Conservation (phyloP, 2,329 filamentous ascomycete genomes). For the Pyrenochaeta sp. region DNA sequence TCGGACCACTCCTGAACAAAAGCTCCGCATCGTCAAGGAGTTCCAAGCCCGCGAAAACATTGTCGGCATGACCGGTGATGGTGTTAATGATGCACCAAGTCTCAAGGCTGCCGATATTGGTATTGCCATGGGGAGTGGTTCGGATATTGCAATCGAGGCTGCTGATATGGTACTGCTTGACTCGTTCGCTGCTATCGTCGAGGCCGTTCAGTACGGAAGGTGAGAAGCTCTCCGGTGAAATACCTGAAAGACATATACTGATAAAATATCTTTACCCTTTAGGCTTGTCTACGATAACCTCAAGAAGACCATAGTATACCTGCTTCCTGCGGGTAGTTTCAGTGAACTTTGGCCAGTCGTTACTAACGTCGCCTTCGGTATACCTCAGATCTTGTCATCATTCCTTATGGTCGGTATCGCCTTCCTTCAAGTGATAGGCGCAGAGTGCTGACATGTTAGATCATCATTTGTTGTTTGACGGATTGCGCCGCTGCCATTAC, state of each 20-base stretch:
- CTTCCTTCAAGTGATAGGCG: accelerated
- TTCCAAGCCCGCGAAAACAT: slow-evolving; percentile 69
- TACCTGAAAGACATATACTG: not conserved
- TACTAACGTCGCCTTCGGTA: slow-evolving; percentile 74
- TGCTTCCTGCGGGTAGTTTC: slow-evolving; percentile 77
- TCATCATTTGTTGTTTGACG: slow-evolving; percentile 71
- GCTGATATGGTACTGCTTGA: slow-evolving; percentile 72
- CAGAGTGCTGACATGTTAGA: slow-evolving; percentile 10
- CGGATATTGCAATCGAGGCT: slow-evolving; percentile 69
- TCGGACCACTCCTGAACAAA: slow-evolving; percentile 77
- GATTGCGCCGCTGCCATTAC: slow-evolving; percentile 71
- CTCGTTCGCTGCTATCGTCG: slow-evolving; percentile 74
- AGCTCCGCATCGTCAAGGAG: slow-evolving; percentile 79
- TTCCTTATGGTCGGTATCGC: slow-evolving; percentile 67
- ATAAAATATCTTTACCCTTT: not conserved
- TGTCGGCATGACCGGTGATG: slow-evolving; percentile 62
- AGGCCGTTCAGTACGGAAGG: slow-evolving; percentile 73
- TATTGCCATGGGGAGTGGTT: slow-evolving; percentile 66
- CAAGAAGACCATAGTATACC: slow-evolving; percentile 78
- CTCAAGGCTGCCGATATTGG: slow-evolving; percentile 68
- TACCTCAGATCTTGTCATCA: slow-evolving; percentile 76
- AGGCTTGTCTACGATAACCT: slow-evolving; percentile 81
- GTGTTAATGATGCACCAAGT: slow-evolving; percentile 61
- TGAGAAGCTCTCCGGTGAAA: not conserved
- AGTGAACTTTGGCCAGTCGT: slow-evolving; percentile 79